phyloP scores from a whole-genome alignment of 108 stramenopile genomes.

The Nitzschia sp. region DNA sequence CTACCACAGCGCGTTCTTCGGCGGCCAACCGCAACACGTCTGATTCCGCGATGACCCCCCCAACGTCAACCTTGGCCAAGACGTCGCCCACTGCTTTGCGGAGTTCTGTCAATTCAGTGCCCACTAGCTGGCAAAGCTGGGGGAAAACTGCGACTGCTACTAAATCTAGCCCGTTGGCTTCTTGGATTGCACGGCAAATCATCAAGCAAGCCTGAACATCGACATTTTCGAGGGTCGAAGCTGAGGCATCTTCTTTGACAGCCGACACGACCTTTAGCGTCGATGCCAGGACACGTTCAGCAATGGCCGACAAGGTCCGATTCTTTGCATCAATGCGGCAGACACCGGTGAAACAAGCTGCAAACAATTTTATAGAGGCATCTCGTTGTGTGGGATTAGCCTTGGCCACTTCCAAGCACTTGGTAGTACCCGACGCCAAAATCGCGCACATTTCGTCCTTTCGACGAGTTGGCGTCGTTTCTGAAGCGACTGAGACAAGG shows the following conservation, averaged over 20 bases:
- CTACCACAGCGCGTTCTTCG: slow-evolving; percentile 50
- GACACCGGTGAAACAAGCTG: slow-evolving; percentile 61
- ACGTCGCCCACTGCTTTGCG: slow-evolving; percentile 55
- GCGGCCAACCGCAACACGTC: slow-evolving; percentile 43
- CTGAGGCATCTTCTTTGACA: neutral
- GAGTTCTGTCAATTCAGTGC: slow-evolving; percentile 47
- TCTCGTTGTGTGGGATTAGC: neutral
- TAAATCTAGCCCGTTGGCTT: slow-evolving; percentile 43
- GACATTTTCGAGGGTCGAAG: slow-evolving; percentile 3
- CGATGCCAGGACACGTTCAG: slow-evolving; percentile 45
- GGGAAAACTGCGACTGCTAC: slow-evolving; percentile 61
- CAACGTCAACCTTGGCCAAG: slow-evolving; percentile 47
- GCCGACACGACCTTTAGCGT: slow-evolving; percentile 14
- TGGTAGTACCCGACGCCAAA: slow-evolving; percentile 30
- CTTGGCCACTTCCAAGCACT: slow-evolving; percentile 34
- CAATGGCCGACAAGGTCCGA: slow-evolving; percentile 33
- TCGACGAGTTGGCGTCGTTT: slow-evolving; percentile 1
- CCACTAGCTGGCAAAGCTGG: slow-evolving; percentile 56
- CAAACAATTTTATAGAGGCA: slow-evolving; percentile 41
- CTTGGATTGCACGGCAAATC: slow-evolving; percentile 56
- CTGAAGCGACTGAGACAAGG: slow-evolving; percentile 14
- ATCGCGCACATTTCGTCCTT: slow-evolving; percentile 22
- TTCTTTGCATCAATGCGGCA: slow-evolving; percentile 53
- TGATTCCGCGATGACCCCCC: slow-evolving; percentile 45
- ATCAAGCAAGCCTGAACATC: slow-evolving; percentile 44